Evolutionary conservation across 768 basidiomycete genomes (phyloP).

Genomic region (Agrocybe chaxingu): DNA sequence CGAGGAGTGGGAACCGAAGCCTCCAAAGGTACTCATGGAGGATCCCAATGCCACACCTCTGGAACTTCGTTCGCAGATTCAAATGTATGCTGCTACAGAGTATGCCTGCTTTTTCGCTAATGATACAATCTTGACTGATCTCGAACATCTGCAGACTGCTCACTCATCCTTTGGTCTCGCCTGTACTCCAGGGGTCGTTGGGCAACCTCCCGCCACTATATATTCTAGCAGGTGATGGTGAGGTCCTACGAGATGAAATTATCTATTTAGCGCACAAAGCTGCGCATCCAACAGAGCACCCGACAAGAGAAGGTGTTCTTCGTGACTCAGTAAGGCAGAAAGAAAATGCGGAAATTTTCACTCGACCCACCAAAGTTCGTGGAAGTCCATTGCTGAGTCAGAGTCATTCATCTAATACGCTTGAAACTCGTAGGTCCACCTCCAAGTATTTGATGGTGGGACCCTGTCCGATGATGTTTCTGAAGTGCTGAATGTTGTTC

Average conservation of each 20-base stretch:
- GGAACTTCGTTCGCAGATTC: slow-evolving; percentile 63
- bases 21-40: slow-evolving; percentile 55
- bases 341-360: slow-evolving; percentile 49
- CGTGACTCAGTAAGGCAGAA: slow-evolving; percentile 42
- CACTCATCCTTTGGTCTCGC: slow-evolving; percentile 70
- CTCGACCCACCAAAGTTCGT: slow-evolving; percentile 46
- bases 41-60: slow-evolving; percentile 39
- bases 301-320: slow-evolving; percentile 52
- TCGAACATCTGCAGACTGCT: slow-evolving; percentile 40
- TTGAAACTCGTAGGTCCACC: slow-evolving; percentile 49
- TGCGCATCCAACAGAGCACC: slow-evolving; percentile 65
- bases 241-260: slow-evolving; percentile 76
- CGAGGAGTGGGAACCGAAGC: slow-evolving; percentile 48
- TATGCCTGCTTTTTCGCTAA: slow-evolving; percentile 27
- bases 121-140: background rate
- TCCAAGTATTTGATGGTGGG: slow-evolving; percentile 73
- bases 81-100: slow-evolving; percentile 75
- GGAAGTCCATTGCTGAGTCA: background rate
- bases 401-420: background rate
- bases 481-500: background rate
- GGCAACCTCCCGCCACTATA: slow-evolving; percentile 77
- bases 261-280: slow-evolving; percentile 79
- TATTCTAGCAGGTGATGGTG: slow-evolving; percentile 69
- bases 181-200: slow-evolving; percentile 66
- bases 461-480: background rate